Evolutionary conservation across 1,284 basidiomycete species (phyloP), one percentile per base, ranked within the genome.

Genomic region (Trametes versicolor): DNA sequence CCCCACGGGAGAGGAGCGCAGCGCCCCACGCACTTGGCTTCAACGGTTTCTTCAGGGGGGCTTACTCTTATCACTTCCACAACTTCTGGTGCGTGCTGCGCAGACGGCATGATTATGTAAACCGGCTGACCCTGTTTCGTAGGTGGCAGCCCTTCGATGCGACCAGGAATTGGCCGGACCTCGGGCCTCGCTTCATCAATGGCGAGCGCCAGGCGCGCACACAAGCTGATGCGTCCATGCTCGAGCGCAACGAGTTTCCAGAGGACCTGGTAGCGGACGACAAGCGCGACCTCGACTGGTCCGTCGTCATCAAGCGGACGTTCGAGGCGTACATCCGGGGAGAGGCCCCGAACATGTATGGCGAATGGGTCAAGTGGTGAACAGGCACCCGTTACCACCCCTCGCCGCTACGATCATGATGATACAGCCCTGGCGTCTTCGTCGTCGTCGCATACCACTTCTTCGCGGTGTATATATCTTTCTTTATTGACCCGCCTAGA

Each of bases 131-230:
- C 29, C 37, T 23, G 15, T 10, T 23, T 37, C 55, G 19, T 67
- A 96, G 95, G 94, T 97, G 96, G 96, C 89, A 93, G 66, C 93
- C 95, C 3, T 97, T 98, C 71, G 96, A 98, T 76, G 85, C 92
- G 0, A 79, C 87, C 13, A 89, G 95, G 32, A 95, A 98, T 76
- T 98, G 89, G 86, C 96, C 96, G 9, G 96, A 97, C 74, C 86
- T 98, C 27, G 96, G 96, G 2, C 81, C 85, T 13, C 86, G 85
- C 19, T 98, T 98, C 76, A 81, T 82, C 47, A 86, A 86, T 36
- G 92, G 91, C 49, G 95, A 97, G 77, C 81, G 80, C 68, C 79
- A 82, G 52, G 87, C 87, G n/a, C 84, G 87, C 17, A 77, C 78
- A 13, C 77, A 72, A n/a, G 69, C 71, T 5, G 71, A 73, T 5